Conservation (phyloP, 768 basidiomycete genomes). For the Suillus luteus region DNA sequence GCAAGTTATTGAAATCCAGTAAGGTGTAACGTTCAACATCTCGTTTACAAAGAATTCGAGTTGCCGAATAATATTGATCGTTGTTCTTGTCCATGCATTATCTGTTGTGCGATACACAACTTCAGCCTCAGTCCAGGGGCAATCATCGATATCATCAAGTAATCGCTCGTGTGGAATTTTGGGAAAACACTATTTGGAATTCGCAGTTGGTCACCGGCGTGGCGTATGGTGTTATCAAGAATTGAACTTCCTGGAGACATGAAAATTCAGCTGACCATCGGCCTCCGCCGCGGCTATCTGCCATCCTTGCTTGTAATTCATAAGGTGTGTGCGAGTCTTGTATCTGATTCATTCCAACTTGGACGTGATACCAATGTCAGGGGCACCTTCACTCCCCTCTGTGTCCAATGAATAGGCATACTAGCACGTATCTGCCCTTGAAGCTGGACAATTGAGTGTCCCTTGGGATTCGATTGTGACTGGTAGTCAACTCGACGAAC, state of each 20-base stretch:
- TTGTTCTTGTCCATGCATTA: background rate
- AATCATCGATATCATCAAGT: background rate
- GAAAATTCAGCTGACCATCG: background rate
- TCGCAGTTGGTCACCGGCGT: background rate
- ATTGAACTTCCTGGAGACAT: background rate
- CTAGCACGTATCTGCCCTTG: conserved; percentile 56
- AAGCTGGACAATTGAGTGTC: conserved; percentile 47
- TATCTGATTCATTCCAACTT: background rate
- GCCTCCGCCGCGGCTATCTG: background rate
- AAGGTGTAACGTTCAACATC: background rate
- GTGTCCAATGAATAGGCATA: conserved; percentile 48
- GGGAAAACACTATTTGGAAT: background rate
- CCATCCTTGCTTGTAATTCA: background rate
- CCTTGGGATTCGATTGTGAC: conserved; percentile 40
- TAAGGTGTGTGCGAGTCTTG: background rate
- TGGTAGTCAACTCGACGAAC: conserved; percentile 32
- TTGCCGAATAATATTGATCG: background rate
- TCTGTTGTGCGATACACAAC: background rate
- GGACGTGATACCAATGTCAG: background rate
- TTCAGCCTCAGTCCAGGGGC: background rate
- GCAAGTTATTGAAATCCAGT: background rate
- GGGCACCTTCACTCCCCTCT: conserved; percentile 35
- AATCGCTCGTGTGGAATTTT: background rate
- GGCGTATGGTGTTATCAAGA: background rate
- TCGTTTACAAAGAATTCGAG: background rate